Percentiles rank a stretch among this genome's conserved stretches.
Evolutionary conservation across 805 yeast genomes (phyloP).

Genomic region (Lipomyces yamanashiensis): DNA sequence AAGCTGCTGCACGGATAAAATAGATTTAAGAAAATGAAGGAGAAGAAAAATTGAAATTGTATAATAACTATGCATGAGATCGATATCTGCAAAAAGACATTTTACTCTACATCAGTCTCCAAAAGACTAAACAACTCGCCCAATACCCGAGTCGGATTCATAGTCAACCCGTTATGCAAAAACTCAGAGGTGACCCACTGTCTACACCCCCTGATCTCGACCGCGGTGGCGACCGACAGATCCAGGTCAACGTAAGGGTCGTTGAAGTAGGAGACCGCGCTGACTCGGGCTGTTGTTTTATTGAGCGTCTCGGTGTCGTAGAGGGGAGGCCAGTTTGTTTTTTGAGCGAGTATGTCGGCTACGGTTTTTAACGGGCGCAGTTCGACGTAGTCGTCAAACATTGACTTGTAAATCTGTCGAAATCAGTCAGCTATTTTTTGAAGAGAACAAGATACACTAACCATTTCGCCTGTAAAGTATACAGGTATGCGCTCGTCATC

Average conservation of each 20-base stretch:
- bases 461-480: conserved; percentile 61
- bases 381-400: conserved; percentile 56
- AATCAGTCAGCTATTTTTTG: not conserved
- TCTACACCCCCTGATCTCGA: conserved; percentile 47
- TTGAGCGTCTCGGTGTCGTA: conserved; percentile 47
- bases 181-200: conserved; percentile 52
- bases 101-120: conserved; percentile 48
- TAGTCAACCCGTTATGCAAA: conserved; percentile 52
- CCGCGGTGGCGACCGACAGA: conserved; percentile 47
- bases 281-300: conserved; percentile 32
- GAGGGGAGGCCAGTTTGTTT: conserved; percentile 48
- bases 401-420: conserved; percentile 51
- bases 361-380: conserved; percentile 49
- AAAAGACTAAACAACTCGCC: conserved; percentile 48
- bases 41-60: too few species aligned
- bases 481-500: conserved; percentile 36
- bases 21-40: not conserved
- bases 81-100: not conserved
- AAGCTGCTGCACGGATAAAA: conserved; percentile 9
- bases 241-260: conserved; percentile 53
- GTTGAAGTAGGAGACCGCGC: conserved; percentile 37
- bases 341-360: conserved; percentile 44
- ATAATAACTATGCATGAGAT: not conserved
- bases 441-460: not conserved
- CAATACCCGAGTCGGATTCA: conserved; percentile 48